Base-by-base conservation (phyloP, 352 stramenopile genomes). In the Phytopythium helicoides region DNA sequence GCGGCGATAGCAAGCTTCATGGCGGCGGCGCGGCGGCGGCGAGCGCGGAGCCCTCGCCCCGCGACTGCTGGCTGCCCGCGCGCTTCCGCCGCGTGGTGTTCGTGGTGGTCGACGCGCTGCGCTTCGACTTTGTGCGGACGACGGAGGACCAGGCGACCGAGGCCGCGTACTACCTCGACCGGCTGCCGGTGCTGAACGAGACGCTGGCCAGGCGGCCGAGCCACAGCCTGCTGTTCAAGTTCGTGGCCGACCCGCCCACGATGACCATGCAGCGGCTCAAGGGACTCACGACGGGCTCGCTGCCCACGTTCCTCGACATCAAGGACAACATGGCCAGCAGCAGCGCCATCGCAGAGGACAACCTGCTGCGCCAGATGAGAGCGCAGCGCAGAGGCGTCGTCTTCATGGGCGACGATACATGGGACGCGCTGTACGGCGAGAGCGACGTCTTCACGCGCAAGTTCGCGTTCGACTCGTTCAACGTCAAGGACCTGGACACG, bases 321-420 rank as follows among this genome's bases (percentile, higher is more conserved):
- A 91, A 92, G 49, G 80, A 96, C 48, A 97, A 97, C 62, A 95
- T 98, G 71, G 81, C 87, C 52, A 89, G 89, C 59, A 83, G 64
- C 45, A 84, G 63, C 57, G 84, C 83, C 47, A 95, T 99, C 53
- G 84, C 90, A 10, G 96, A 99, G 69, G 97, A 99, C 86, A 98
- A 97, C 54, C 91, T 97, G 71, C 69, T 99, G 25, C 61, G 89
- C 40, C 95, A 99, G 65, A 56, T 89, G 58, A 73, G 83, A 45
- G 62, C 53, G 22, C 63, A 71, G 22, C 48, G 63, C 31, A 68
- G 73, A 10, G 74, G 67, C 8, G 79, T 98, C 37, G 88, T 94
- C 37, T 99, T 99, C 73, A 98, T 99, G 70, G 97, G 97, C n/a
- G 97, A 99, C 76, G 96, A 99, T 77, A 99, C 97, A 35, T 99